These are phyloP conservation scores for Puccinia horiana DNA, from an alignment of 1,284 basidiomycete genomes.

Conservation along the genomic window DNA sequence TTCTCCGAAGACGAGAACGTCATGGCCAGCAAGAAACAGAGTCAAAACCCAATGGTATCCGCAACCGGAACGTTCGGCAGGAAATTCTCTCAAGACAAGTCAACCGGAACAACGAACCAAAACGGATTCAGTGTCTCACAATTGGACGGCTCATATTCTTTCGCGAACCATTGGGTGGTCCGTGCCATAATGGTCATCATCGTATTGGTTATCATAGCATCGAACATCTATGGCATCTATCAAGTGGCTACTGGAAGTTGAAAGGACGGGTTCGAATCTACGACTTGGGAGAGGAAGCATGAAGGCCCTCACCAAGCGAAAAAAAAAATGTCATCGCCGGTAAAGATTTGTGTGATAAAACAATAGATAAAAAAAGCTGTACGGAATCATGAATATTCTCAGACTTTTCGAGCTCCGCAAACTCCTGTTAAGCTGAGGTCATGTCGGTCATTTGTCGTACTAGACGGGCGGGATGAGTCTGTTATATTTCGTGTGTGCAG, in stretches of 20 bases:
- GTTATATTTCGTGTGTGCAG: no score
- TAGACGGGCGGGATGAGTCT: no score
- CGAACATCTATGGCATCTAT: constrained; percentile 29
- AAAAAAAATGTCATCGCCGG: no score
- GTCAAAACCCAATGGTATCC: neutral
- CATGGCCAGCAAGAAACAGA: neutral
- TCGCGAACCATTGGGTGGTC: constrained; percentile 3
- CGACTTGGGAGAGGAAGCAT: neutral
- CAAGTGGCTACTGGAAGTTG: constrained; percentile 5
- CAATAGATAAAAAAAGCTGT: neutral
- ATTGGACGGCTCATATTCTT: constrained; percentile 6
- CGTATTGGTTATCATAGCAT: neutral
- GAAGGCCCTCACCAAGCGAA: neutral
- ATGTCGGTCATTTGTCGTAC: neutral
- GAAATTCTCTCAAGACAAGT: neutral
- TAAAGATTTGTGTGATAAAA: no score
- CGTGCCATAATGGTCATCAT: neutral
- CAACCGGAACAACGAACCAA: neutral
- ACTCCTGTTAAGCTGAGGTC: neutral
- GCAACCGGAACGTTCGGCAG: neutral
- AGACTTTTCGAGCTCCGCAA: neutral
- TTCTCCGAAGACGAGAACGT: neutral
- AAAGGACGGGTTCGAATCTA: neutral
- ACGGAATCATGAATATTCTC: neutral
- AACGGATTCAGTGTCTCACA: neutral